Percentiles rank a stretch among this genome's conserved stretches.
These are phyloP conservation scores for Ephemerocybe angulata DNA, from an alignment of 768 basidiomycete species.

Conservation along the genomic window DNA sequence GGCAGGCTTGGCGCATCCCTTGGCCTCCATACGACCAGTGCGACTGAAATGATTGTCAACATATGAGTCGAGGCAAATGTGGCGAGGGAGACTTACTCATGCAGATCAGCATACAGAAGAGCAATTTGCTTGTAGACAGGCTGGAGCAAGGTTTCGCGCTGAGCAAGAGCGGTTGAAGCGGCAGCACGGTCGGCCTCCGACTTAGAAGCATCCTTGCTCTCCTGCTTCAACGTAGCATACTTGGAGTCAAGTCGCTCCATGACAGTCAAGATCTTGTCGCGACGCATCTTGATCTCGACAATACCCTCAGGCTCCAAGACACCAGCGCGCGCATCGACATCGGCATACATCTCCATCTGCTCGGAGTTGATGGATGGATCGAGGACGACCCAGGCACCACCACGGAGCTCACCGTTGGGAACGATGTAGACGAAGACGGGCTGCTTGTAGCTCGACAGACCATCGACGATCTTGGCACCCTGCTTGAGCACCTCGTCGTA, in stretches of 20 bases:
- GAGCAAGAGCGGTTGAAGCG: constrained; percentile 64
- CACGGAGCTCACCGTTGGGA: constrained; percentile 96
- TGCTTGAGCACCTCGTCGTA: constrained; percentile 97
- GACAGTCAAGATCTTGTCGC: constrained; percentile 82
- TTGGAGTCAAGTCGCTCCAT: constrained; percentile 92
- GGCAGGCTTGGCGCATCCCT: constrained; percentile 84
- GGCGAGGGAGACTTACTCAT: constrained; percentile 62
- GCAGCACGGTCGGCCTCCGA: constrained; percentile 70
- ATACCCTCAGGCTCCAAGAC: constrained; percentile 96
- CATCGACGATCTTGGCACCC: constrained; percentile 98
- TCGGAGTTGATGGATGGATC: constrained; percentile 96
- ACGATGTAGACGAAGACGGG: constrained; percentile 98
- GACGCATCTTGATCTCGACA: constrained; percentile 96
- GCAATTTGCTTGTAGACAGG: constrained; percentile 95
- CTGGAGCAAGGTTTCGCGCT: constrained; percentile 74
- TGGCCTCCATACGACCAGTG: constrained; percentile 94
- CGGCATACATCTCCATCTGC: constrained; percentile 99
- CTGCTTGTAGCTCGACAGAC: constrained; percentile 93
- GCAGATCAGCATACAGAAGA: constrained; percentile 91
- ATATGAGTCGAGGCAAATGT: background rate
- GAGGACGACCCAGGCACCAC: constrained; percentile 98
- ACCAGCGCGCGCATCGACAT: constrained; percentile 92
- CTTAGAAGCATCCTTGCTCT: constrained; percentile 71
- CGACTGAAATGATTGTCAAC: constrained; percentile 50
- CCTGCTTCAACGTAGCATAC: constrained; percentile 77